Evolutionary conservation across 73 alveolate genomes (phyloP), one percentile per base, ranked within the genome.

Genomic region (Breviolum minutum): DNA sequence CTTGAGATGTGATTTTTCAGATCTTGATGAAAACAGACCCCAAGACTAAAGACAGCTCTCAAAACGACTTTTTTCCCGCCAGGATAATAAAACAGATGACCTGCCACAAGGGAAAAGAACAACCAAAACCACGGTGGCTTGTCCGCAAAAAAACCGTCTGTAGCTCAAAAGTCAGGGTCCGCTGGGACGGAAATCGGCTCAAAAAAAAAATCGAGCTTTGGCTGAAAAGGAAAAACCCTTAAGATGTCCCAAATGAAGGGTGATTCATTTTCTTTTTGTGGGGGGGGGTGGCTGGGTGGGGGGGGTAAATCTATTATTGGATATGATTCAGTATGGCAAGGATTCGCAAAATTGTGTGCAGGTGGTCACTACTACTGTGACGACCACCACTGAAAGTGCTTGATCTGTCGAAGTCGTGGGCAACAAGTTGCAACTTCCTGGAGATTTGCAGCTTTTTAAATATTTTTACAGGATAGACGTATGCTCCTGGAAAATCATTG

Each of bases 381-480:
- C 92, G 32, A 83, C 92, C 26, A 83, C 92, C 76, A 83, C 92
- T 83, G 92, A 83, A 83, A 83, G 92, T 74, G 62, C 76, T 7
- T 61, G 13, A 61, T 82, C 71, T 20, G 62, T 54, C 76, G 92
- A 83, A 83, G 92, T 83, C 92, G 61, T 83, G 92, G 92, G 6
- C 61, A 40, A 74, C 48, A 61, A 13, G 76, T 61, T 60, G 76
- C 54, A 32, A n/a, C 86, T 77, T 7, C 61, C 11, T 24, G 63
- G n/a, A 14, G 32, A 13, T 4, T 8, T 73, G 82, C 48, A 19
- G 27, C 30, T 2, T 12, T 40, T 40, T 40, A 0, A 40, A 40
- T n/a, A n/a, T n/a, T n/a, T n/a, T n/a, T n/a, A 40, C 54, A 3
- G 54, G 54, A 2, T 40, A 40, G 5, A 40, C 0, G 54, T 40